Evolutionary conservation across 73 alveolate species (phyloP).

Genomic region (Paramecium sexaurelia): DNA sequence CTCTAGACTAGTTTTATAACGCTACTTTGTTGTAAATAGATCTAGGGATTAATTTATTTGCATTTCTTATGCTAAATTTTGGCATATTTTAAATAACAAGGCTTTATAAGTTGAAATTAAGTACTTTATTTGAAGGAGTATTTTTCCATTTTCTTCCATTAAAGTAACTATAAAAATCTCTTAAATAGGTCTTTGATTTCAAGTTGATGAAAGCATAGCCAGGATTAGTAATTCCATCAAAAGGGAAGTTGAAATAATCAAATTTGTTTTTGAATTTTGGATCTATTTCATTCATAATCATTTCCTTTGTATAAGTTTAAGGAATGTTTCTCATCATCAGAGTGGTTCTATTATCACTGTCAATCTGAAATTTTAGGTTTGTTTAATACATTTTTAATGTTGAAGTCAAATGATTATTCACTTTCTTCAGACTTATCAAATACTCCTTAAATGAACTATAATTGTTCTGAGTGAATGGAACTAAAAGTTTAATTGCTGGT

Average conservation of each 20-base stretch:
- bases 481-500: neutral
- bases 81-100: slow-evolving; percentile 34
- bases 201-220: slow-evolving; percentile 43
- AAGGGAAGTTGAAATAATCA: slow-evolving; percentile 41
- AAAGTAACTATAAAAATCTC: slow-evolving; percentile 32
- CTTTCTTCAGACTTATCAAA: slow-evolving; percentile 40
- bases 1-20: slow-evolving; percentile 30
- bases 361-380: neutral
- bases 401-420: slow-evolving; percentile 54
- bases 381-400: neutral
- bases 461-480: slow-evolving; percentile 14
- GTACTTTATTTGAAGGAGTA: neutral
- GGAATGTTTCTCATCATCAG: slow-evolving; percentile 37
- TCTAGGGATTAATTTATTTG: slow-evolving; percentile 2
- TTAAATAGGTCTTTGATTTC: neutral
- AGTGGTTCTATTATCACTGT: slow-evolving; percentile 26
- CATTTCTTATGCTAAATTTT: neutral
- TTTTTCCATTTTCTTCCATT: slow-evolving; percentile 53
- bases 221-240: neutral
- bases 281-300: slow-evolving; percentile 11
- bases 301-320: neutral
- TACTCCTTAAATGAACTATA: neutral
- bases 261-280: slow-evolving; percentile 3
- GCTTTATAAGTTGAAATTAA: neutral
- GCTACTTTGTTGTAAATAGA: neutral